Conservation (phyloP, 2,329 filamentous ascomycete genomes). For the Colletotrichum tabaci region DNA sequence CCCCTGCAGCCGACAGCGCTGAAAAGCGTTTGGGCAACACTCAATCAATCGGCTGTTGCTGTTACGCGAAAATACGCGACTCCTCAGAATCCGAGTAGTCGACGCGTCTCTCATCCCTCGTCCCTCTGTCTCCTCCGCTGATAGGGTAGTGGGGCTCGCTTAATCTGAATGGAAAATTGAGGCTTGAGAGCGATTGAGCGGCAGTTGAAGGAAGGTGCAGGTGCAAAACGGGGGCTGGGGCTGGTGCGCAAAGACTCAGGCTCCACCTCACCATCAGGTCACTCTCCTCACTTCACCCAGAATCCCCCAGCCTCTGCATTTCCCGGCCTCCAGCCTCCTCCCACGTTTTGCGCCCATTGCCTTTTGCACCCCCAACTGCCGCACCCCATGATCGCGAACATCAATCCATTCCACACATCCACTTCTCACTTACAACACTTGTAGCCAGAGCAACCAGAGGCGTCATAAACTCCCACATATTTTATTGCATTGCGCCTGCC, state of each 20-base stretch:
- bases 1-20: constrained; percentile 6
- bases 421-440: constrained; percentile 39
- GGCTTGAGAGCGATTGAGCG: constrained; percentile 13
- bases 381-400: constrained; percentile 38
- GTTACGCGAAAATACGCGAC: constrained; percentile 42
- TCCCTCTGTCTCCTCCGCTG: background rate
- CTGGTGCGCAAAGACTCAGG: constrained; percentile 28
- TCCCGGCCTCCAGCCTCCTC: constrained; percentile 40
- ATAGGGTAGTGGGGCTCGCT: constrained; percentile 32
- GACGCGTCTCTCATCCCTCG: constrained; percentile 20
- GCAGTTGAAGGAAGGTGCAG: constrained; percentile 1
- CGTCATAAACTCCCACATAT: constrained; percentile 24
- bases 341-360: constrained; percentile 37
- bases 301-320: constrained; percentile 37
- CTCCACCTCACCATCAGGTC: constrained; percentile 21
- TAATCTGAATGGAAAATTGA: constrained; percentile 35
- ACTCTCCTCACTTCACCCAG: background rate
- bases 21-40: background rate
- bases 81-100: constrained; percentile 3
- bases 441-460: constrained; percentile 41
- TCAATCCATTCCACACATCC: constrained; percentile 42
- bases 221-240: constrained; percentile 38
- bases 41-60: constrained; percentile 7
- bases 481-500: constrained; percentile 1
- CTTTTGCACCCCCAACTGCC: constrained; percentile 39